Base-by-base conservation (phyloP, 108 stramenopile species). In the Stephanodiscus minutulus region DNA sequence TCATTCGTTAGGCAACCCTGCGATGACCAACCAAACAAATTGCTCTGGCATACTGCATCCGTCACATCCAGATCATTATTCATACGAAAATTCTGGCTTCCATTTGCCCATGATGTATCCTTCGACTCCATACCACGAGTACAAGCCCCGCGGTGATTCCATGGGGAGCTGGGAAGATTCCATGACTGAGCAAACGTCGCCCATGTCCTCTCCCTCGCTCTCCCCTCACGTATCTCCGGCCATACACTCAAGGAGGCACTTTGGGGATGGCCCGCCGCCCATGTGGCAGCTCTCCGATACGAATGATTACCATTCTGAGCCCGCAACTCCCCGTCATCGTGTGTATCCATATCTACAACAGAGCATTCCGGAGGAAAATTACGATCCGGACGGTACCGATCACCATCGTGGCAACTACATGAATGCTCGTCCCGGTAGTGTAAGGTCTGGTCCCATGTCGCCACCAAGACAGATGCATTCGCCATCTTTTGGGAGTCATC, bases 131-230 rank as follows among this genome's bases (percentile, higher is more conserved):
- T 22, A 77, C 56, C 46, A 59, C 47, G 70, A 70, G 27, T 49
- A 52, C 58, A 70, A 70, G 52, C 15, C 58, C 22, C 44, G 43
- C 1, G 36, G 1, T 33, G 64, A 73, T 68, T 81, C 79, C n/a
- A 62, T 69, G 21, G 48, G 64, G 7, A 81, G 79, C 44, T 55
- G 69, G 27, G 72, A 61, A 6, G 79, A 81, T 31, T 81, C 79
- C 47, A 52, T 36, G 33, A 81, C 79, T 36, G 79, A 70, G 53
- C 68, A 66, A 37, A 81, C 79, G 59, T 74, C 79, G 28, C 72
- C 73, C 17, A 65, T 73, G 68, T 81, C 79, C 29, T 72, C 66
- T 24, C 73, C 79, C 27, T 81, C 79, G 28, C 68, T 73, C 46
- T 81, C 79, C 36, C 79, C 79, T 41, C 73, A 70, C 20, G 61